Conservation (phyloP, 2,329 filamentous ascomycete genomes). For the Xylaria sp. region DNA sequence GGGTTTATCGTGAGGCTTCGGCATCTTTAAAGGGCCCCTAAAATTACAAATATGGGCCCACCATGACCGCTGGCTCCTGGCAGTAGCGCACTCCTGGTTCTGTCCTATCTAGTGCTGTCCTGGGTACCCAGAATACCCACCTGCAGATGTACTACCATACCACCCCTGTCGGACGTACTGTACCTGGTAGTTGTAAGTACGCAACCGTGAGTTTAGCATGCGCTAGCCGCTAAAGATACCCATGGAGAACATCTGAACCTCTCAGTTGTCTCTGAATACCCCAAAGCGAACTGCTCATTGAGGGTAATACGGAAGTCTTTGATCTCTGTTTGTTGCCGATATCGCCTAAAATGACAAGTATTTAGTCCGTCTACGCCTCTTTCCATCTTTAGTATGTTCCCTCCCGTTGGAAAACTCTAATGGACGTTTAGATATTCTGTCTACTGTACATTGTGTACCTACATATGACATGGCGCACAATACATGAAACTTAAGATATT, state of each 20-base stretch:
- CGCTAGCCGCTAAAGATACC: conserved; percentile 3
- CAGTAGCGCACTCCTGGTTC: not conserved
- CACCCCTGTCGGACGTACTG: not conserved
- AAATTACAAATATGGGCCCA: conserved; percentile 34
- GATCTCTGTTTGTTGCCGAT: not conserved
- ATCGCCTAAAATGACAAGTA: conserved; percentile 24
- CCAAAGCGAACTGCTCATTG: not conserved
- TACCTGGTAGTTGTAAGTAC: no score
- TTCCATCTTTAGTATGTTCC: conserved; percentile 27
- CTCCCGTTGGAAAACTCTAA: conserved; percentile 16
- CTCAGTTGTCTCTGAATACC: not conserved
- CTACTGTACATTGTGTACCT: not conserved
- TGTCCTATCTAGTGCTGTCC: not conserved
- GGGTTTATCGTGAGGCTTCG: conserved; percentile 31
- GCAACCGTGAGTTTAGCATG: conserved; percentile 9
- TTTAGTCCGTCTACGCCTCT: not conserved
- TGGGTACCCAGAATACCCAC: not conserved
- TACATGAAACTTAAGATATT: not conserved
- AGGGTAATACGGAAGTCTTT: not conserved
- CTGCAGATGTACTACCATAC: conserved; percentile 4
- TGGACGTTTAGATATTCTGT: not conserved
- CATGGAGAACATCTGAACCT: not conserved
- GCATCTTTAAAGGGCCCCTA: conserved; percentile 21
- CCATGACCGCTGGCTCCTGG: conserved; percentile 6
- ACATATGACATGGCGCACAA: not conserved